A percentile compares a stretch with the other conserved stretches of the same genome.
These are phyloP conservation scores for Penicillium thymicola DNA, from an alignment of 2,329 filamentous ascomycete genomes.

Conservation along the genomic window DNA sequence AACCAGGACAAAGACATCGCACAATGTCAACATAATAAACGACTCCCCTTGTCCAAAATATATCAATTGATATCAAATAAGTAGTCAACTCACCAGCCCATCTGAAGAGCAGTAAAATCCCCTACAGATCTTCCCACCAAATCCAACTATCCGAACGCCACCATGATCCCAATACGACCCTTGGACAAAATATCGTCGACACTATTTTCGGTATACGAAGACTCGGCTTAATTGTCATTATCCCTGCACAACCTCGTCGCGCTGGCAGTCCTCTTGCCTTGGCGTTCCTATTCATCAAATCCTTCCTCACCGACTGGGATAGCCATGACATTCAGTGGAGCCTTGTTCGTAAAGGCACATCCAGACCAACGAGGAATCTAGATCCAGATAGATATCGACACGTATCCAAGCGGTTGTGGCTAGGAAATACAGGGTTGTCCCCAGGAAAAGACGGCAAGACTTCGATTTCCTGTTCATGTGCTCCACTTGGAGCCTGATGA, in stretches of 20 bases:
- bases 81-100: background rate
- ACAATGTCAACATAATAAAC: background rate
- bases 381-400: background rate
- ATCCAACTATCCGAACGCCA: background rate
- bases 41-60: background rate
- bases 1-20: background rate
- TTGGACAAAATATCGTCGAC: background rate
- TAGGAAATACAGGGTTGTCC: too few species aligned
- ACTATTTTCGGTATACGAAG: background rate
- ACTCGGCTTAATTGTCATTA: background rate
- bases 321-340: background rate
- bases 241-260: background rate
- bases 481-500: background rate
- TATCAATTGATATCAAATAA: background rate
- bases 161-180: background rate
- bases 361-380: background rate
- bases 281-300: background rate
- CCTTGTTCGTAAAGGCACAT: background rate
- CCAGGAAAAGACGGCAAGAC: background rate
- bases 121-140: too few species aligned
- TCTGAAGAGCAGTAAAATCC: background rate
- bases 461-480: background rate
- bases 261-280: background rate
- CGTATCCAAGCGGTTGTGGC: background rate
- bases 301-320: background rate